Evolutionary conservation across 192 early-diverging fungal genomes (phyloP).

Genomic region (Backusella liffmaniae): DNA sequence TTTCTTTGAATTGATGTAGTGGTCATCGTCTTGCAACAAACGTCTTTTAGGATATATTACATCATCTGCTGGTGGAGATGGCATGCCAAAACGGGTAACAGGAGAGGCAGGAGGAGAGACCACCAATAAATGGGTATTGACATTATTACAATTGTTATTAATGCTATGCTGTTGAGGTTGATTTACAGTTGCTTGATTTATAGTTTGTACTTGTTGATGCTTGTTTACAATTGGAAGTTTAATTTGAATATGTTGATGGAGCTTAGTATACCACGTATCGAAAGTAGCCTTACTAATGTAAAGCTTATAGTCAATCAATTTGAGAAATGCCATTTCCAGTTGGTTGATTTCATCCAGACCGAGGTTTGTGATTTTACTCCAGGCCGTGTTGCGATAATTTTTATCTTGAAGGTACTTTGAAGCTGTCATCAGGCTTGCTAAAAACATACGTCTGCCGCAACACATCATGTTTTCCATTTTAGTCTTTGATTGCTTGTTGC

Average conservation of each 20-base stretch:
- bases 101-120: not conserved
- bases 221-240: not conserved
- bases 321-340: slow-evolving; percentile 79
- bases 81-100: not conserved
- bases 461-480: slow-evolving; percentile 48
- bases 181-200: not conserved
- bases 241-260: slow-evolving; percentile 25
- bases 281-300: slow-evolving; percentile 60
- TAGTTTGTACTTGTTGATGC: not conserved
- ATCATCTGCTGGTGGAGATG: not conserved
- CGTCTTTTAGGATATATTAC: not conserved
- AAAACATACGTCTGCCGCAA: slow-evolving; percentile 81
- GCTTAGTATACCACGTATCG: slow-evolving; percentile 57
- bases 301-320: slow-evolving; percentile 73
- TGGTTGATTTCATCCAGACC: slow-evolving; percentile 74
- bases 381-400: slow-evolving; percentile 79
- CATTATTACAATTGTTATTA: not conserved
- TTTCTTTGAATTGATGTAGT: not conserved
- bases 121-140: not conserved
- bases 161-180: not conserved
- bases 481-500: not conserved
- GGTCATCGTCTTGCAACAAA: not conserved
- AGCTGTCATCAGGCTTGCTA: slow-evolving; percentile 80
- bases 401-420: slow-evolving; percentile 87
- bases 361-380: slow-evolving; percentile 84